A percentile compares a stretch with the other conserved stretches of the same genome.
Evolutionary conservation across 169 alveolate genomes (phyloP).

Genomic region (Plasmodium inui): DNA sequence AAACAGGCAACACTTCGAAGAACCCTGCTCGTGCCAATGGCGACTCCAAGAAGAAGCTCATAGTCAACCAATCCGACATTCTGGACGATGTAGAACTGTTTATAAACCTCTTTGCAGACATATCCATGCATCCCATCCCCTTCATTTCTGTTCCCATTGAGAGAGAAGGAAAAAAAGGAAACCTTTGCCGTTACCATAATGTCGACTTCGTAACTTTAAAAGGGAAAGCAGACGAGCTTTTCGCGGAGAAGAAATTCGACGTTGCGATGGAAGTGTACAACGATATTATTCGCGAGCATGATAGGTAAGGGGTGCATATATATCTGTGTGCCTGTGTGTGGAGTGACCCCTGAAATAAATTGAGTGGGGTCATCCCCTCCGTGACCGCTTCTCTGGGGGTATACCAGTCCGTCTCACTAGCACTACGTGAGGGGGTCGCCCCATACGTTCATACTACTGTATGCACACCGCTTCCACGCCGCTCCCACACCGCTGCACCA

Average conservation of each 20-base stretch:
- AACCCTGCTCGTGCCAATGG: neutral
- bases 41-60: neutral
- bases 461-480: neutral
- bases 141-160: slow-evolving; percentile 25
- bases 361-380: neutral
- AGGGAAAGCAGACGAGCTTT: slow-evolving; percentile 30
- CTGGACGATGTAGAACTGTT: neutral
- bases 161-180: slow-evolving; percentile 3
- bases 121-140: neutral
- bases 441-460: neutral
- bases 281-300: neutral
- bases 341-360: neutral
- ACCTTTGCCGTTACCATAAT: neutral
- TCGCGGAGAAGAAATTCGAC: slow-evolving; percentile 23
- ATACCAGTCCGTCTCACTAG: neutral
- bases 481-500: no score
- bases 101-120: neutral
- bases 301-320: neutral
- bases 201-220: neutral
- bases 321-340: neutral
- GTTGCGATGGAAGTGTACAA: slow-evolving; percentile 11
- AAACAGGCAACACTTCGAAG: neutral
- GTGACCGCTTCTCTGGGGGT: neutral
- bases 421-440: neutral
- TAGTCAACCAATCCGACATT: neutral